Percentiles rank a stretch among this genome's conserved stretches.
These are phyloP conservation scores for Populus ilicifolia DNA, from an alignment of 345 rosid species.

Conservation along the genomic window DNA sequence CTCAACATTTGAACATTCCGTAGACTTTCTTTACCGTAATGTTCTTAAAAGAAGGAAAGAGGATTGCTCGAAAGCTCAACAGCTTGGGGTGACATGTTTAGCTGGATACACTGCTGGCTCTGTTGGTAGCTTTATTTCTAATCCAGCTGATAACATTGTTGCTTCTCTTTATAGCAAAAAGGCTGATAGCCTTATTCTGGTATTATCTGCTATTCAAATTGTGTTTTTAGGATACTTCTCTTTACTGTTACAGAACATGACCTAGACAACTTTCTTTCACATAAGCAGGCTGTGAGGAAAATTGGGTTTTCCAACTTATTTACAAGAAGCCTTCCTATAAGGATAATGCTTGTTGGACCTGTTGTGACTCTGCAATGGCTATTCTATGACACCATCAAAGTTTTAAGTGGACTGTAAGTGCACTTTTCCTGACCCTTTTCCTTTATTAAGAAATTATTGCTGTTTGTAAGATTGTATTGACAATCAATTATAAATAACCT, in stretches of 20 bases:
- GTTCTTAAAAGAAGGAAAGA: slow-evolving; percentile 44
- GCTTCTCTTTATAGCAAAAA: slow-evolving; percentile 50
- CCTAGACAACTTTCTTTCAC: slow-evolving; percentile 6
- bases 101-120: slow-evolving; percentile 79
- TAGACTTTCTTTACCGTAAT: slow-evolving; percentile 47
- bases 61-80: slow-evolving; percentile 59
- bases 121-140: slow-evolving; percentile 52
- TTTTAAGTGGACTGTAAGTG: slow-evolving; percentile 60
- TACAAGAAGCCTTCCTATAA: slow-evolving; percentile 58
- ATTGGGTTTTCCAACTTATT: slow-evolving; percentile 54
- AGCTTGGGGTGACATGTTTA: slow-evolving; percentile 69
- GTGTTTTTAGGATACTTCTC: not conserved
- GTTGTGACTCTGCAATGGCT: slow-evolving; percentile 59
- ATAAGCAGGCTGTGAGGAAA: slow-evolving; percentile 49
- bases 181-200: slow-evolving; percentile 44
- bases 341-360: slow-evolving; percentile 61
- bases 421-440: not conserved
- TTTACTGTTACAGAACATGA: not conserved
- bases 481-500: not conserved
- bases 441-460: not conserved
- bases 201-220: not conserved
- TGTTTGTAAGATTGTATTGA: not conserved
- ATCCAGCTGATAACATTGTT: slow-evolving; percentile 61
- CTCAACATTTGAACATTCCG: slow-evolving; percentile 74
- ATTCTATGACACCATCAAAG: slow-evolving; percentile 53